These are phyloP conservation scores for Leishmania guyanensis DNA, from an alignment of 208 protist species.

Conservation along the genomic window DNA sequence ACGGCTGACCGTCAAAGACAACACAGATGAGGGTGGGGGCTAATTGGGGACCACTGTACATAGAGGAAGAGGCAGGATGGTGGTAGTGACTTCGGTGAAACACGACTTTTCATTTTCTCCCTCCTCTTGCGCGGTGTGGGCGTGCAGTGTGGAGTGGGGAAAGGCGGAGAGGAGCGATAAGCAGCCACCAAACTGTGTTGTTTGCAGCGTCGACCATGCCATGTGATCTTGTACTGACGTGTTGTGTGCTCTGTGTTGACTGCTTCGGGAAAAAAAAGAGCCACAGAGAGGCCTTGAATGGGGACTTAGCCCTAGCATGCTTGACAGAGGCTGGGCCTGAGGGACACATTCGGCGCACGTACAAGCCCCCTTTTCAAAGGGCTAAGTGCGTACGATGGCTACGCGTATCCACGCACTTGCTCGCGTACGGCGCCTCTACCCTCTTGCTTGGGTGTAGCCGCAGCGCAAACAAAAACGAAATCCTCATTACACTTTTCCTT, in stretches of 20 bases:
- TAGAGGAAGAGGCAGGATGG: not conserved
- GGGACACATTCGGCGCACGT: not conserved
- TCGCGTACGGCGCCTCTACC: not conserved
- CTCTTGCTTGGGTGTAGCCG: not conserved
- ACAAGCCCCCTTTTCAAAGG: not conserved
- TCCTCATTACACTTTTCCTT: not conserved
- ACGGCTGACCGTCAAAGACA: conserved; percentile 3
- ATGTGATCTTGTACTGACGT: not conserved
- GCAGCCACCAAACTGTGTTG: not conserved
- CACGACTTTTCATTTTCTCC: not conserved
- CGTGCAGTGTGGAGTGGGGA: not conserved
- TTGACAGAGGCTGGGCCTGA: not conserved
- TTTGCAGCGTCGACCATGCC: not conserved
- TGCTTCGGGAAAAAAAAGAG: not conserved
- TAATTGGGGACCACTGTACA: not conserved
- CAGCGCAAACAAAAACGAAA: not conserved
- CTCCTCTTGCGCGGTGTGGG: not conserved
- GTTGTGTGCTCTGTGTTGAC: not conserved
- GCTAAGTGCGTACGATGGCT: not conserved
- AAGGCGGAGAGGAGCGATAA: not conserved
- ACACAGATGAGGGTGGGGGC: not conserved
- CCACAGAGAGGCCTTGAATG: not conserved
- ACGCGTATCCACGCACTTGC: not conserved
- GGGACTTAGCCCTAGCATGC: not conserved
- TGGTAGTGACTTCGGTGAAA: not conserved